Evolutionary conservation across 164 flowering plant species (phyloP).

Genomic region (Magnolia sinica): DNA sequence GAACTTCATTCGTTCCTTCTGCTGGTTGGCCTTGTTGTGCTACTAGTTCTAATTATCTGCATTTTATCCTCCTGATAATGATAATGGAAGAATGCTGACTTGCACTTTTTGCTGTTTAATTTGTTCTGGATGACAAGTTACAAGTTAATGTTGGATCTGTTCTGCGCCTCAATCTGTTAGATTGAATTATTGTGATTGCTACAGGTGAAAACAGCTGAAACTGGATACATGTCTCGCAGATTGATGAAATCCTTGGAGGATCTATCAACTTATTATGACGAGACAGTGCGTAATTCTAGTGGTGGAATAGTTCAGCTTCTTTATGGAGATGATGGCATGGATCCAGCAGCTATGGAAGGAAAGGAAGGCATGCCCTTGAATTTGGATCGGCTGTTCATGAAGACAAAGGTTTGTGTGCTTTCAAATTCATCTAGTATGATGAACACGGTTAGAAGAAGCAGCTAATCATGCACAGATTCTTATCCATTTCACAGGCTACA

Average conservation of each 20-base stretch:
- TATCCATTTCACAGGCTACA: constrained; percentile 56
- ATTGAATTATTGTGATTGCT: constrained; percentile 10
- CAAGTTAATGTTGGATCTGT: background rate
- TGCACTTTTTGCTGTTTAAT: too few species aligned
- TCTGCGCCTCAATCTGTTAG: background rate
- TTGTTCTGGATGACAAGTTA: too few species aligned
- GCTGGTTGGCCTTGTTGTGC: too few species aligned
- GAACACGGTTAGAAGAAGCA: background rate
- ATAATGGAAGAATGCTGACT: too few species aligned
- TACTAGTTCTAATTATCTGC: too few species aligned
- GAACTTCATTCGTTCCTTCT: too few species aligned
- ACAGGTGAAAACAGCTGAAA: constrained; percentile 99
- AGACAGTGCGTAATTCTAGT: constrained; percentile 79
- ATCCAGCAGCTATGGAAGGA: constrained; percentile 93
- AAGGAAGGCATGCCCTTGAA: constrained; percentile 67
- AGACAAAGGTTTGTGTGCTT: constrained; percentile 53
- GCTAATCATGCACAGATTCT: background rate
- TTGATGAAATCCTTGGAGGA: constrained; percentile 92
- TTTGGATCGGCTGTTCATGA: constrained; percentile 66
- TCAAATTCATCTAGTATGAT: background rate
- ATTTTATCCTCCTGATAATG: too few species aligned
- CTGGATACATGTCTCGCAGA: constrained; percentile 98
- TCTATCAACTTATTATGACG: constrained; percentile 70
- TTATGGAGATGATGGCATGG: constrained; percentile 99
- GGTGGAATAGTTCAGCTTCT: constrained; percentile 72